Evolutionary conservation across 176 grass and related monocot genomes (phyloP), one percentile per base, ranked within the genome.

Genomic region (Saccharum officinarum): DNA sequence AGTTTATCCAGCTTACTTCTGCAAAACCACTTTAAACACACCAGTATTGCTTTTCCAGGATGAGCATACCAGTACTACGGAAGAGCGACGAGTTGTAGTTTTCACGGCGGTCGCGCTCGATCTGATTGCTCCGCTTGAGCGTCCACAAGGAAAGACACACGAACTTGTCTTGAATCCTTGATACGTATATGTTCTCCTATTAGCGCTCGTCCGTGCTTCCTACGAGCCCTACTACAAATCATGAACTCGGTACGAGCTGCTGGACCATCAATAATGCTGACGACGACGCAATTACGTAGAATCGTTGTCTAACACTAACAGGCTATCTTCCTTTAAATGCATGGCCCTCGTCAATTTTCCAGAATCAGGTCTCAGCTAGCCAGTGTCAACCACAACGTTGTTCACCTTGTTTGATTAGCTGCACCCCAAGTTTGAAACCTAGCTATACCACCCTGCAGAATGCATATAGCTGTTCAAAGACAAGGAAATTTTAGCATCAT

Each of bases 101-200:
- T 87, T 75, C 85, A 73, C 25, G 63, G 45, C 31, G 22, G 70
- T 34, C 31, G 14, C 78, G n/a, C 31, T 80, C 66, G 60, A 44
- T 39, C 22, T 50, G 83, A 75, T 80, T 28, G 77, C 75, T 80
- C 77, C 76, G 62, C 76, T n/a, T 49, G 42, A 74, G 68, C 80
- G 17, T 52, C n/a, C 30, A 38, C 16, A 16, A 80, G 34, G 80
- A 87, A 69, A 78, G 76, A 77, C 18, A 49, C 38, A 44, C 42
- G 25, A 82, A 77, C 59, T 77, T 83, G 40, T 88, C 54, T 17
- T 61, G 22, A 34, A 70, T 55, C 30, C 7, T 59, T 41, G 47
- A 20, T 63, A 64, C 12, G 22, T n/a, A 36, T 9, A 52, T 1
- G 22, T 70, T 55, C 31, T 40, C 79, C 79, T 26, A 70, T 70